Evolutionary conservation across 176 grass and related monocot genomes (phyloP).

Genomic region (Rhynchospora breviuscula): DNA sequence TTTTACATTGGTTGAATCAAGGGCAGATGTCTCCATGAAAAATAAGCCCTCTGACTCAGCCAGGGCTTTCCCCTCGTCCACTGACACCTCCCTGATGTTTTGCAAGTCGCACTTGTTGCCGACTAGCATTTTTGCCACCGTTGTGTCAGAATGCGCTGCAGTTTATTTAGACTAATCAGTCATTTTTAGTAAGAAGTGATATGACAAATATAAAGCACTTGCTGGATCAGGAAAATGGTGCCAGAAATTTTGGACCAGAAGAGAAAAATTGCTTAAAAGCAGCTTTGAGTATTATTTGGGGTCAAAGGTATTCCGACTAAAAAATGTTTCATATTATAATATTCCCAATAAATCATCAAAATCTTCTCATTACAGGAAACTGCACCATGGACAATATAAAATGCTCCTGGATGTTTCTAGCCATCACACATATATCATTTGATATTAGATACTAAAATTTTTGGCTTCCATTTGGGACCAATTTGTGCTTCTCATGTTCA

Average conservation of each 20-base stretch:
- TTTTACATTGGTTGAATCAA: constrained; percentile 69
- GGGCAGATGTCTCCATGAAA: constrained; percentile 91
- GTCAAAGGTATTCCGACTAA: background rate
- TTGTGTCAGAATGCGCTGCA: constrained; percentile 86
- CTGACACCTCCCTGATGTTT: constrained; percentile 61
- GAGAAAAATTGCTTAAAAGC: background rate
- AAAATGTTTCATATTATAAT: background rate
- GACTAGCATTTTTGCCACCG: constrained; percentile 70
- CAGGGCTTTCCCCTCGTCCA: constrained; percentile 67
- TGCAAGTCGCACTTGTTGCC: constrained; percentile 82
- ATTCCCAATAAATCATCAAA: background rate
- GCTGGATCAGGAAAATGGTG: background rate
- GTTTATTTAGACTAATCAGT: background rate
- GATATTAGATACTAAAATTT: background rate
- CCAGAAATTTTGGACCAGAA: background rate
- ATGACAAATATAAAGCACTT: background rate
- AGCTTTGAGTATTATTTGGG: background rate
- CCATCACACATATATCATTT: background rate
- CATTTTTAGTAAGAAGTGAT: background rate
- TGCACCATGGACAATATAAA: background rate
- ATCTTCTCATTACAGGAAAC: background rate
- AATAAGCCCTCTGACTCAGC: constrained; percentile 72
- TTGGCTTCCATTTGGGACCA: background rate
- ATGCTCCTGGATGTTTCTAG: background rate
- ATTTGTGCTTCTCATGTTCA: background rate